Percentiles rank a stretch among this genome's conserved stretches.
Conservation (phyloP, 2,329 filamentous ascomycete genomes). For the Dendrostoma leiphaemia region DNA sequence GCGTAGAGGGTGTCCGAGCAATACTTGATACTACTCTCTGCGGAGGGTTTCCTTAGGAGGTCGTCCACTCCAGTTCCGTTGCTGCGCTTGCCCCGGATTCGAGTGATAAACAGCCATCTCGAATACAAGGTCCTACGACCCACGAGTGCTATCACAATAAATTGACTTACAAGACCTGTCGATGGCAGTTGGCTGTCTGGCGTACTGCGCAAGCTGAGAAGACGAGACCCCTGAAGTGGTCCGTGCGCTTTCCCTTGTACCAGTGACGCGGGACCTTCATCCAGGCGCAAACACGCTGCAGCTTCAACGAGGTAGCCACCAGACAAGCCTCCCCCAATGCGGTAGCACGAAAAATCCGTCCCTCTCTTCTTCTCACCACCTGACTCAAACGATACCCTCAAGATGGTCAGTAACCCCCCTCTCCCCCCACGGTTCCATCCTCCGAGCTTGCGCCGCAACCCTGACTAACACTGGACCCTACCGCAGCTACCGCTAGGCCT, state of each 20-base stretch:
- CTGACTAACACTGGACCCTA: slow-evolving; percentile 18
- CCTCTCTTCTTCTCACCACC: background rate
- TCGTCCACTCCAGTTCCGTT: background rate
- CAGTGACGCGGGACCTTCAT: slow-evolving; percentile 13
- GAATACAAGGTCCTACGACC: too few species aligned
- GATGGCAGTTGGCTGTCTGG: too few species aligned
- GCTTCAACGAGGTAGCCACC: background rate
- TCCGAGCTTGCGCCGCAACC: too few species aligned
- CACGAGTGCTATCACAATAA: too few species aligned
- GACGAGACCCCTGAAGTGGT: background rate
- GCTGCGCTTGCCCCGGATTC: background rate
- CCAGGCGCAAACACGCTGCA: background rate
- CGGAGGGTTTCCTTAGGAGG: background rate
- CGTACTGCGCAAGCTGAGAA: too few species aligned
- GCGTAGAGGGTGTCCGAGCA: background rate
- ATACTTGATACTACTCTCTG: background rate
- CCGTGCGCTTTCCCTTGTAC: slow-evolving; percentile 9
- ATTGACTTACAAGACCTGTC: too few species aligned
- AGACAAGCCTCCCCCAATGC: slow-evolving; percentile 1
- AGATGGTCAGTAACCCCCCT: slow-evolving; percentile 13
- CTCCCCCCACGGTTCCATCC: background rate
- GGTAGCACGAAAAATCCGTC: background rate
- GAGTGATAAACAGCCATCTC: background rate
- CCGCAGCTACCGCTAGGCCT: slow-evolving; percentile 71
- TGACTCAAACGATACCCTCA: background rate